phyloP scores from a whole-genome alignment of 2,329 filamentous ascomycete species.

The Penicillium sp. region DNA sequence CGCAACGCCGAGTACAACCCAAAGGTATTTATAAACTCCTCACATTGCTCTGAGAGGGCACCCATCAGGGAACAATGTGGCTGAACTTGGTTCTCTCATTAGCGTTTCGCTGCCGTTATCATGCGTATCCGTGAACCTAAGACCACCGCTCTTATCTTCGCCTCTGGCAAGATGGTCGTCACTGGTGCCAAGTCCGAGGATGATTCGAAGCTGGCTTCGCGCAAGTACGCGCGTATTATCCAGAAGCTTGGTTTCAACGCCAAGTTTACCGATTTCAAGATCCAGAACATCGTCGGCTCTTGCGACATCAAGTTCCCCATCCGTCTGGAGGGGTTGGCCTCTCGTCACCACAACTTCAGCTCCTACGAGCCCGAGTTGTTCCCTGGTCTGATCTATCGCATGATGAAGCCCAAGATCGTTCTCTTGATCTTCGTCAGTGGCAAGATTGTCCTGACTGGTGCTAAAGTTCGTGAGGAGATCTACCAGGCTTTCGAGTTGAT shows the following conservation, averaged over 20 bases:
- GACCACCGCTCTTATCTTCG: slow-evolving; percentile 96
- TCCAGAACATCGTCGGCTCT: slow-evolving; percentile 98
- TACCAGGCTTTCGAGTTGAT: slow-evolving; percentile 97
- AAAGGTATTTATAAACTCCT: slow-evolving; percentile 63
- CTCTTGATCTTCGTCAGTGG: slow-evolving; percentile 96
- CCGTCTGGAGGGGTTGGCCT: slow-evolving; percentile 89
- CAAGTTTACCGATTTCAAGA: slow-evolving; percentile 99
- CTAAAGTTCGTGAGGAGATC: slow-evolving; percentile 97
- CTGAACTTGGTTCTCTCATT: slow-evolving; percentile 43
- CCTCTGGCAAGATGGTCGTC: slow-evolving; percentile 98
- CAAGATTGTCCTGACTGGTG: slow-evolving; percentile 96
- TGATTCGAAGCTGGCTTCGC: slow-evolving; percentile 91
- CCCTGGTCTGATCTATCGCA: slow-evolving; percentile 98
- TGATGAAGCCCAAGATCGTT: slow-evolving; percentile 99
- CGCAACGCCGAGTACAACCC: slow-evolving; percentile 98
- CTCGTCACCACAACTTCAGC: slow-evolving; percentile 98
- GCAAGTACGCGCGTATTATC: slow-evolving; percentile 98
- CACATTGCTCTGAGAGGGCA: slow-evolving; percentile 28
- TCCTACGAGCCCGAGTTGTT: slow-evolving; percentile 98
- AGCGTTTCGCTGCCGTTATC: slow-evolving; percentile 98
- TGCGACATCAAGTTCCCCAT: slow-evolving; percentile 99
- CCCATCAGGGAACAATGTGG: slow-evolving; percentile 40
- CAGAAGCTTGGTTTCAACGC: slow-evolving; percentile 99
- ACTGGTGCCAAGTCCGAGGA: slow-evolving; percentile 98
- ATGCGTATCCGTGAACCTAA: slow-evolving; percentile 99